Percentiles rank a stretch among this genome's conserved stretches.
Evolutionary conservation across 2,329 filamentous ascomycete species (phyloP).

Genomic region (Alternaria arbusti): DNA sequence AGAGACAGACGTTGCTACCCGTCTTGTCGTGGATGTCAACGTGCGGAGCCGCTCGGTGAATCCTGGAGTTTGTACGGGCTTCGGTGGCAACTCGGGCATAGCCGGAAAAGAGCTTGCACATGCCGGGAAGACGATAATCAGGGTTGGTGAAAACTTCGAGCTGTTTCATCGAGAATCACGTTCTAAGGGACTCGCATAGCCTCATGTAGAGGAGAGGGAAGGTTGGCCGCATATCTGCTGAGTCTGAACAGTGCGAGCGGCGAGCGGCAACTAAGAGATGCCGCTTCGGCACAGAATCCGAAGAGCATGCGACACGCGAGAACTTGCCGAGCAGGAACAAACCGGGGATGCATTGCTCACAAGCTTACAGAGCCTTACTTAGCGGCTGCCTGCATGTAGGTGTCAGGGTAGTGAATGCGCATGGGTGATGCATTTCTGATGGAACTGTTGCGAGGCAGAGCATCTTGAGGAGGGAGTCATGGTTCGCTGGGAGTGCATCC

Average conservation of each 20-base stretch:
- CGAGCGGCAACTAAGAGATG: conserved; percentile 33
- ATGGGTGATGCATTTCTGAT: background rate
- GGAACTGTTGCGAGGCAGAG: background rate
- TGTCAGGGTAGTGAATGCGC: background rate
- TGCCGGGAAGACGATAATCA: background rate
- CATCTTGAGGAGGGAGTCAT: background rate
- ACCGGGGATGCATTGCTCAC: conserved; percentile 20
- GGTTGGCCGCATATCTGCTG: background rate
- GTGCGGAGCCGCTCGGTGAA: conserved; percentile 16
- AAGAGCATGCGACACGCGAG: conserved; percentile 22
- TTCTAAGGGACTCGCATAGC: background rate
- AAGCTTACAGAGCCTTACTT: conserved; percentile 17
- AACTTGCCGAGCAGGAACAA: conserved; percentile 19
- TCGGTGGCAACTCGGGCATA: conserved; percentile 24
- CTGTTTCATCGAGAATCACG: background rate
- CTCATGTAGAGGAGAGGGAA: background rate
- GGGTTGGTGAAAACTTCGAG: background rate
- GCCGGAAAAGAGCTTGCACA: conserved; percentile 4
- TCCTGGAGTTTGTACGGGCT: conserved; percentile 17
- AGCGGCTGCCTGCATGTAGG: conserved; percentile 15
- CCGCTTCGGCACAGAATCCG: conserved; percentile 32
- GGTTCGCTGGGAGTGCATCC: background rate
- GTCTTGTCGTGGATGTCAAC: background rate
- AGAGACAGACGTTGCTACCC: background rate
- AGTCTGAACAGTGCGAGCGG: background rate